Evolutionary conservation across 805 yeast species (phyloP).

Genomic region (Yamadazyma insecticola): DNA sequence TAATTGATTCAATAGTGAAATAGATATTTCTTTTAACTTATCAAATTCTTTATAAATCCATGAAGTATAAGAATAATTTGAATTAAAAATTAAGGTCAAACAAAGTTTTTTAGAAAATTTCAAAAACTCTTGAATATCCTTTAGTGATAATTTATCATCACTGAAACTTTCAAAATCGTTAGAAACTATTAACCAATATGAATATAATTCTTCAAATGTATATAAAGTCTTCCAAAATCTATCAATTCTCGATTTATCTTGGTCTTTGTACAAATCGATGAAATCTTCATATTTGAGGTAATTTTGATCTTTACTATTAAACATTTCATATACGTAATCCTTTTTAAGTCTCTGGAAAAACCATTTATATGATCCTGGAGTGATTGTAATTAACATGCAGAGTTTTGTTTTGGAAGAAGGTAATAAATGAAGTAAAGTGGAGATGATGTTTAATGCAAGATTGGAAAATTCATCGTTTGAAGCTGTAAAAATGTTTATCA

Average conservation of each 20-base stretch:
- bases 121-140: conserved; percentile 38
- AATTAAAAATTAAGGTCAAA: conserved; percentile 44
- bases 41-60: conserved; percentile 7
- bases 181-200: conserved; percentile 63
- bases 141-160: conserved; percentile 35
- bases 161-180: conserved; percentile 58
- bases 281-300: conserved; percentile 10
- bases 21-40: conserved; percentile 29
- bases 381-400: conserved; percentile 37
- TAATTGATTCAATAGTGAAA: conserved; percentile 58
- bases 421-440: conserved; percentile 31
- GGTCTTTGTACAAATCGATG: conserved; percentile 4
- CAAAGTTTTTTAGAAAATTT: conserved; percentile 47
- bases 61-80: conserved; percentile 4
- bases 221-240: conserved; percentile 36
- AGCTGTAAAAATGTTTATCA: conserved; percentile 12
- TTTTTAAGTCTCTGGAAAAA: conserved; percentile 21
- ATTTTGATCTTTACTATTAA: conserved; percentile 10
- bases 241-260: conserved; percentile 1
- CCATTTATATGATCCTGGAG: conserved; percentile 34
- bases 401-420: conserved; percentile 34
- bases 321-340: conserved; percentile 12
- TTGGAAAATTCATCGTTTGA: conserved; percentile 1
- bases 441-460: conserved; percentile 15
- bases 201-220: conserved; percentile 56